Conservation (phyloP, 179 eudicot species). For the Vitellaria paradoxa region DNA sequence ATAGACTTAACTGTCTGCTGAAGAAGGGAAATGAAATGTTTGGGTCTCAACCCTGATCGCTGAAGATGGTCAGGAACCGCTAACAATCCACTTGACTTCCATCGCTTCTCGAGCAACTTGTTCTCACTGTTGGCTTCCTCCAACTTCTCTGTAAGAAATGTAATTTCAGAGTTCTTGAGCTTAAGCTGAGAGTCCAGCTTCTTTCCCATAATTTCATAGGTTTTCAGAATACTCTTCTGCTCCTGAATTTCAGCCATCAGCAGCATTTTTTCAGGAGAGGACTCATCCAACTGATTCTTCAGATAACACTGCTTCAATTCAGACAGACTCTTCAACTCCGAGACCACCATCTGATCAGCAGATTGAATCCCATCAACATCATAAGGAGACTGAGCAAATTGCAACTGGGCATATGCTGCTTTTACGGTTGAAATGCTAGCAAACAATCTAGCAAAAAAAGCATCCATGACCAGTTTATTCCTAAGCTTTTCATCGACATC, state of each 20-base stretch:
- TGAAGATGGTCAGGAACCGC: constrained; percentile 32
- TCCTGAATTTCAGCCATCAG: constrained; percentile 76
- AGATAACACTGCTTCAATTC: constrained; percentile 58
- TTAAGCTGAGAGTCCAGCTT: constrained; percentile 61
- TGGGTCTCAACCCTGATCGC: constrained; percentile 35
- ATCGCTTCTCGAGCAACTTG: constrained; percentile 51
- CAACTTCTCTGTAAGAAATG: constrained; percentile 45
- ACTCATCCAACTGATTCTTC: constrained; percentile 49
- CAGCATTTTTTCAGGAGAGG: constrained; percentile 45
- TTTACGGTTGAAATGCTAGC: constrained; percentile 70
- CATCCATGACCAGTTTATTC: constrained; percentile 38
- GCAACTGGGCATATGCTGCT: constrained; percentile 82
- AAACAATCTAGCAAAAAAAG: constrained; percentile 71
- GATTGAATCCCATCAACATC: constrained; percentile 64
- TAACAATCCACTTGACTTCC: constrained; percentile 60
- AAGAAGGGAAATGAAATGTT: constrained; percentile 50
- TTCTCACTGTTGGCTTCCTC: constrained; percentile 40
- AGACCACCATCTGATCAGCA: constrained; percentile 64
- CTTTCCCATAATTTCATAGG: constrained; percentile 69
- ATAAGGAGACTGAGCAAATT: constrained; percentile 75
- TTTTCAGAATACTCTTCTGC: constrained; percentile 64
- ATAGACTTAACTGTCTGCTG: constrained; percentile 48
- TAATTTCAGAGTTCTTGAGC: constrained; percentile 55
- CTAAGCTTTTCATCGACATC: constrained; percentile 30
- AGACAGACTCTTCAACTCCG: constrained; percentile 58